Evolutionary conservation across 257 asterid species (phyloP).

Genomic region (Solanum pinnatisectum): DNA sequence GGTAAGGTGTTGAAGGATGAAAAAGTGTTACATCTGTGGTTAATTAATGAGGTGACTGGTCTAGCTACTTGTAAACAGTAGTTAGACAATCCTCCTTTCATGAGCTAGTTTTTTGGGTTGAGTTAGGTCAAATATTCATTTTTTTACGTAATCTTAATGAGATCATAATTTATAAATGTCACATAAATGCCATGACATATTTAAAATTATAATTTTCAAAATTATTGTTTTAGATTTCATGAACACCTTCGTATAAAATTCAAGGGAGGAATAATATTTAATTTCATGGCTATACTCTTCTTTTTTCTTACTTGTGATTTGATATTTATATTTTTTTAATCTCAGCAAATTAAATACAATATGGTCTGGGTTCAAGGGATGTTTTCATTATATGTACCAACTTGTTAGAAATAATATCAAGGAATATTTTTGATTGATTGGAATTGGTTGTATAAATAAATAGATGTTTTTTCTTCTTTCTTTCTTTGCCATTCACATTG

Average conservation of each 20-base stretch:
- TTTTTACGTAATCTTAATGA: background rate
- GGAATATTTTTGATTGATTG: background rate
- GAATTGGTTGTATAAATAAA: background rate
- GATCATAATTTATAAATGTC: background rate
- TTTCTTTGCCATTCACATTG: background rate
- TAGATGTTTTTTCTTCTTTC: background rate
- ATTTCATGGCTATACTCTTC: background rate
- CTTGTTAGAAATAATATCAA: background rate
- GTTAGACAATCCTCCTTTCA: background rate
- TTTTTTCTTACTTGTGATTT: background rate
- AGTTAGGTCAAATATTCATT: too few species aligned
- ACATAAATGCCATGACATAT: background rate
- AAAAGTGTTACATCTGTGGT: background rate
- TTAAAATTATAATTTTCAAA: background rate
- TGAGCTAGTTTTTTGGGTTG: background rate
- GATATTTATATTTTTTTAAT: background rate
- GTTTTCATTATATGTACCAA: background rate
- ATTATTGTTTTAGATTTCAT: too few species aligned
- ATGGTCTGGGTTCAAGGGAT: background rate
- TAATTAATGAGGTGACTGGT: background rate
- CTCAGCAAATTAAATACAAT: background rate
- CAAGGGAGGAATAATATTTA: background rate
- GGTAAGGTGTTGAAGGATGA: background rate
- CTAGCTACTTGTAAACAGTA: background rate
- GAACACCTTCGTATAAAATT: background rate